phyloP scores from a whole-genome alignment of 805 yeast genomes.

The Clavispora phyllophila region DNA sequence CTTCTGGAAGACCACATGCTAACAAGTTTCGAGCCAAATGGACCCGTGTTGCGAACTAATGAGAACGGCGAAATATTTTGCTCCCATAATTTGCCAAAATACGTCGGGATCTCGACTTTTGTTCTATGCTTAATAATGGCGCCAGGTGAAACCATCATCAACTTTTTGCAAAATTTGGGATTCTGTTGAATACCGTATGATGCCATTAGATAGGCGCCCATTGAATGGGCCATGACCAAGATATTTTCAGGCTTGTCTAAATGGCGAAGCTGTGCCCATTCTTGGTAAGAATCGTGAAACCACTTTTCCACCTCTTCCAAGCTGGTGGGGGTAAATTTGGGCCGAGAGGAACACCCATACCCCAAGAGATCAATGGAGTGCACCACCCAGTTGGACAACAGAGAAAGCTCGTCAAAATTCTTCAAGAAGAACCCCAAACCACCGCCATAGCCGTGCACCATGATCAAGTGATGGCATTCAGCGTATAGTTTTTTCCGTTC shows the following conservation, averaged over 20 bases:
- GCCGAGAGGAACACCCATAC: slow-evolving; percentile 85
- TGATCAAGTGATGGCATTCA: slow-evolving; percentile 33
- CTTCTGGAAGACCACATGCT: slow-evolving; percentile 88
- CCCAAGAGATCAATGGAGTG: slow-evolving; percentile 89
- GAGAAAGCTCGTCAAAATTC: slow-evolving; percentile 26
- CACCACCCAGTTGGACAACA: slow-evolving; percentile 53
- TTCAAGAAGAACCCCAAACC: slow-evolving; percentile 42
- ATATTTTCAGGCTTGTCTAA: slow-evolving; percentile 34
- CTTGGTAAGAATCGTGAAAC: slow-evolving; percentile 59
- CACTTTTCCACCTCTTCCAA: slow-evolving; percentile 48
- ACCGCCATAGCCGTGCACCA: slow-evolving; percentile 43
- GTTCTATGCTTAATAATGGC: slow-evolving; percentile 57
- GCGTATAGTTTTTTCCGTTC: slow-evolving; percentile 11
- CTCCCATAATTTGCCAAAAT: slow-evolving; percentile 84
- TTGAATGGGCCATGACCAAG: slow-evolving; percentile 75
- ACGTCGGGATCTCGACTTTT: slow-evolving; percentile 54
- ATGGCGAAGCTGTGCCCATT: slow-evolving; percentile 54
- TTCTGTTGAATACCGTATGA: slow-evolving; percentile 54
- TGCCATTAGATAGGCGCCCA: slow-evolving; percentile 84
- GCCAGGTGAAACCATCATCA: slow-evolving; percentile 86
- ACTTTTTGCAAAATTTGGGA: slow-evolving; percentile 58
- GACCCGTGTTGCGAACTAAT: slow-evolving; percentile 71
- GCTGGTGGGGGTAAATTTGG: slow-evolving; percentile 44
- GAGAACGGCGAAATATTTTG: slow-evolving; percentile 81
- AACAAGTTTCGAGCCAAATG: slow-evolving; percentile 77